A percentile compares a stretch with the other conserved stretches of the same genome.
These are phyloP conservation scores for Stachybotrys elegans DNA, from an alignment of 2,329 filamentous ascomycete genomes.

Conservation along the genomic window DNA sequence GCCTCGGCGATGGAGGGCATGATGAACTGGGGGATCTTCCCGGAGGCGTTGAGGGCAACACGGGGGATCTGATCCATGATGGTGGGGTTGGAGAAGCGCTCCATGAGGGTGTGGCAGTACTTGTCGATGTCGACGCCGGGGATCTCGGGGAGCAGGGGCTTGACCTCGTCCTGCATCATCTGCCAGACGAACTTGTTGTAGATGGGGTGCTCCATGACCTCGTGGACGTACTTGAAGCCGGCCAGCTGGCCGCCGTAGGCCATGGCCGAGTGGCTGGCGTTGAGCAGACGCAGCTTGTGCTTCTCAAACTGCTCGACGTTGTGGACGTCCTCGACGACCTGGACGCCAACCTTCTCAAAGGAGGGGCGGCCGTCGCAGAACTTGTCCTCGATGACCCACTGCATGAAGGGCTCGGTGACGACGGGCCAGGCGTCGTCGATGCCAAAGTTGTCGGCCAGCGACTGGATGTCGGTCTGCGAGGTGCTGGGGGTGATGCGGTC, in stretches of 20 bases:
- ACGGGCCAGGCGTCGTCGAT: slow-evolving; percentile 48
- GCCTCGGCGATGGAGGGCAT: slow-evolving; percentile 41
- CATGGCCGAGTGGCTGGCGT: slow-evolving; percentile 47
- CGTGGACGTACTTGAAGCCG: slow-evolving; percentile 49
- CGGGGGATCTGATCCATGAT: slow-evolving; percentile 51
- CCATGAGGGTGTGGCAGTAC: slow-evolving; percentile 48
- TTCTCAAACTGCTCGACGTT: slow-evolving; percentile 50
- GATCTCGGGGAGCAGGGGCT: slow-evolving; percentile 45
- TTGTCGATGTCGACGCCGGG: slow-evolving; percentile 44
- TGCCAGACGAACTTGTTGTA: slow-evolving; percentile 44
- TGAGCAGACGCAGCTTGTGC: slow-evolving; percentile 51
- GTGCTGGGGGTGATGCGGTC: slow-evolving; percentile 51
- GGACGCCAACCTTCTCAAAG: slow-evolving; percentile 47
- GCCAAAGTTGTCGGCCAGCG: slow-evolving; percentile 37
- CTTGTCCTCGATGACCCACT: slow-evolving; percentile 51
- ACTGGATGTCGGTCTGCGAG: slow-evolving; percentile 35
- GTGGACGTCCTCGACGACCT: slow-evolving; percentile 46
- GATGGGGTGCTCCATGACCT: slow-evolving; percentile 44
- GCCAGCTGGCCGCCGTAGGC: slow-evolving; percentile 46
- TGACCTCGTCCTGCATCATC: slow-evolving; percentile 52
- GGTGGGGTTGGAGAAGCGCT: slow-evolving; percentile 51
- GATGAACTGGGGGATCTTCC: slow-evolving; percentile 50
- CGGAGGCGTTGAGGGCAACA: slow-evolving; percentile 44
- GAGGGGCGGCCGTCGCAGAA: slow-evolving; percentile 46
- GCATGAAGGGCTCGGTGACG: slow-evolving; percentile 51